Evolutionary conservation across 345 rosid species (phyloP), one percentile per base, ranked within the genome.

Genomic region (Gossypium sturtianum): DNA sequence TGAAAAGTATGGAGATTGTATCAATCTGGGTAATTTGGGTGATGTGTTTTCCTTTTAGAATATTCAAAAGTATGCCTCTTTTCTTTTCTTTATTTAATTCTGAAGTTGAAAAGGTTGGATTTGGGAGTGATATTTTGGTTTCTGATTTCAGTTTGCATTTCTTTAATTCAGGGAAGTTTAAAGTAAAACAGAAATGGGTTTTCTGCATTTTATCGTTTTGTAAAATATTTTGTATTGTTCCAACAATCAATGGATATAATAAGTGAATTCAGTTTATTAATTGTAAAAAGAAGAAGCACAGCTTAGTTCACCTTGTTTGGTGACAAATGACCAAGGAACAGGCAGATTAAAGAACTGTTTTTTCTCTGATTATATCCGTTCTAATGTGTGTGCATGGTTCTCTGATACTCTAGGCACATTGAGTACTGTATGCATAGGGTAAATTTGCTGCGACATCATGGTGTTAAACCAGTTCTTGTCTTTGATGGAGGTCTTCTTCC

Each of bases 351-450:
- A 52, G 52, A 34, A 52, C 52, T 23, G 7, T 53, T 11, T 56
- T 29, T n/a, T 25, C 17, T 56, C 25, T 41, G 29, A 16, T 71
- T 34, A 22, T 64, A 20, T 23, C 71, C 63, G 59, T 52, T 77
- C 63, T 78, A 22, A 58, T 12, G 2, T 13, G 44, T 56, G 59
- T 58, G 38, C 76, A 12, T 56, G 74, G 45, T 59, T 78, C 45
- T 76, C 11, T 81, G 70, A 29, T 84, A 27, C 80, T 72, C 41
- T 76, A 95, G 99, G 93, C 97, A 91, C 84, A 86, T 95, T 45
- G 91, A 88, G 16, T 95, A 93, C 44, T 95, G 99, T 84, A 90
- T 95, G 98, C 94, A 88, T 74, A 85, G 94, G 86, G 97, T 95
- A 77, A 93, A 93, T 78, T 76, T 95, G 80, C 83, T 95, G 54